These are phyloP conservation scores for Tausonia pullulans DNA, from an alignment of 1,284 basidiomycete species.

Conservation along the genomic window DNA sequence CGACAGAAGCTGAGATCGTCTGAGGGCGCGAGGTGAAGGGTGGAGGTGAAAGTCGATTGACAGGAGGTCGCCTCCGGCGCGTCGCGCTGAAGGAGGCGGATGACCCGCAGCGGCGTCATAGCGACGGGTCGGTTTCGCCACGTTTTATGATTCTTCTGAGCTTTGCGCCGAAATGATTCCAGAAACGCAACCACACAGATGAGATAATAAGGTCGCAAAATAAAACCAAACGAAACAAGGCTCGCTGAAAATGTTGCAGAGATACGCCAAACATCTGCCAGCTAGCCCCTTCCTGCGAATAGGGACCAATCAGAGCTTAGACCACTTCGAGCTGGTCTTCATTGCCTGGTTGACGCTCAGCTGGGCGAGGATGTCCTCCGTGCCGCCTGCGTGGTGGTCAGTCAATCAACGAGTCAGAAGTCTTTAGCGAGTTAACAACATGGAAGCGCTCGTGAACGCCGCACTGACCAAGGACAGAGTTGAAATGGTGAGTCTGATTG, in stretches of 20 bases:
- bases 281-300: background rate
- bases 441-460: conserved; percentile 24
- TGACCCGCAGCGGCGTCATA: too few relatives aligned
- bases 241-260: background rate
- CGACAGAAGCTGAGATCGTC: too few relatives aligned
- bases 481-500: conserved; percentile 39
- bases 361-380: conserved; percentile 41
- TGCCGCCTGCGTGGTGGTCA: conserved; percentile 24
- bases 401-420: conserved; percentile 35
- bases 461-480: conserved; percentile 39
- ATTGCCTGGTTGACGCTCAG: conserved; percentile 41
- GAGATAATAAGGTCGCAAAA: too few relatives aligned
- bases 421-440: conserved; percentile 49
- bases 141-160: too few relatives aligned
- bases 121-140: too few relatives aligned
- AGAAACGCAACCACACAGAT: too few relatives aligned
- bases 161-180: too few relatives aligned
- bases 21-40: too few relatives aligned
- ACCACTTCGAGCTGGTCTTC: conserved; percentile 33
- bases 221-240: background rate
- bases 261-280: background rate
- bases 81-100: too few relatives aligned
- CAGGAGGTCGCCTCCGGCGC: too few relatives aligned
- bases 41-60: too few relatives aligned
- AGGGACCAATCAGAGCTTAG: conserved; percentile 18